These are phyloP conservation scores for Corymbia maculata DNA, from an alignment of 345 rosid genomes.

Conservation along the genomic window DNA sequence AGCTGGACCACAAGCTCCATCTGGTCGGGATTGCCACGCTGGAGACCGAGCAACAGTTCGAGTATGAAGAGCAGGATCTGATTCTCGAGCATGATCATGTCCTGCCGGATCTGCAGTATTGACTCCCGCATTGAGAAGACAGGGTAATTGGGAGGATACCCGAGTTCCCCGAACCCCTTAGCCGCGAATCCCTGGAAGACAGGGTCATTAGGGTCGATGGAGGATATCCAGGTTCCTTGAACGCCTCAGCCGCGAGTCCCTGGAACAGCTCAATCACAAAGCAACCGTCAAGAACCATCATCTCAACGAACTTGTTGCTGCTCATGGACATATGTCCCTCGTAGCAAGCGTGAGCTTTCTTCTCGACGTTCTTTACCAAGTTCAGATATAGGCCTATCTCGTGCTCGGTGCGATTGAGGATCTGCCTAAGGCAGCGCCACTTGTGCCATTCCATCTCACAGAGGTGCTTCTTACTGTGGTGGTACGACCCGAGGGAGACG, in stretches of 20 bases:
- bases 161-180: constrained; percentile 52
- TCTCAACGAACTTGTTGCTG: constrained; percentile 46
- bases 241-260: no score
- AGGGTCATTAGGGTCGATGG: no score
- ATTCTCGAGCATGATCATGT: constrained; percentile 85
- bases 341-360: constrained; percentile 49
- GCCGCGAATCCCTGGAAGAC: constrained; percentile 38
- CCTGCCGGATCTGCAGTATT: constrained; percentile 81
- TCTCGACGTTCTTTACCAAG: constrained; percentile 50
- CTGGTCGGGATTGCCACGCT: no score
- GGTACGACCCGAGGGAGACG: constrained; percentile 74
- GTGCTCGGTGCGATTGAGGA: constrained; percentile 43
- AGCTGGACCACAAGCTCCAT: constrained; percentile 32
- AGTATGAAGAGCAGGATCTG: neutral
- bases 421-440: constrained; percentile 57
- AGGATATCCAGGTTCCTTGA: no score
- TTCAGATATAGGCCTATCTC: constrained; percentile 46
- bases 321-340: constrained; percentile 42
- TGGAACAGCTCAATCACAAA: constrained; percentile 64
- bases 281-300: constrained; percentile 30
- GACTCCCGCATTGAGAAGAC: constrained; percentile 71
- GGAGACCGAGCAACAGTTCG: fast-evolving
- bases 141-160: constrained; percentile 68
- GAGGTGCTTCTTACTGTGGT: constrained; percentile 53
- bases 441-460: constrained; percentile 69